Conservation (phyloP, 2,329 filamentous ascomycete genomes). For the Pseudocercospora eumusae region DNA sequence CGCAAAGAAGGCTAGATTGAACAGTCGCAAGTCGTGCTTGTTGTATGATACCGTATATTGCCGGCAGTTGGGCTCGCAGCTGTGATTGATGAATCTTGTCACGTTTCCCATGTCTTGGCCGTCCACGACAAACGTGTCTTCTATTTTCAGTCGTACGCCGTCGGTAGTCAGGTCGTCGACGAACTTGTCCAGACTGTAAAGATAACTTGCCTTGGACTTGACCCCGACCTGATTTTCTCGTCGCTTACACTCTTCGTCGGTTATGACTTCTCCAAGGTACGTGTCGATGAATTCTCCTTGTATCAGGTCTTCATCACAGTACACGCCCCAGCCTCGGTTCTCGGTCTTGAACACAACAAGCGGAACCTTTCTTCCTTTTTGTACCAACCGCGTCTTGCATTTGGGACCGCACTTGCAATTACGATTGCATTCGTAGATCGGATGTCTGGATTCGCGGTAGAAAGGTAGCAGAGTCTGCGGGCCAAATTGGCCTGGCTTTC, state of each 20-base stretch:
- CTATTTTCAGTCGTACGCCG: conserved; percentile 49
- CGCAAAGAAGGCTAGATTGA: conserved; percentile 77
- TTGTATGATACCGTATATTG: conserved; percentile 80
- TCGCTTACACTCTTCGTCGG: conserved; percentile 59
- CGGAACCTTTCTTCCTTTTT: conserved; percentile 68
- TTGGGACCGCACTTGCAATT: conserved; percentile 64
- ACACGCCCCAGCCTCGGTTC: conserved; percentile 77
- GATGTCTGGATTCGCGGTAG: conserved; percentile 46
- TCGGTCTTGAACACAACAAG: conserved; percentile 75
- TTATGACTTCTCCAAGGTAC: conserved; percentile 66
- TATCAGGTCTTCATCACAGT: conserved; percentile 63
- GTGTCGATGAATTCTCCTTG: conserved; percentile 77
- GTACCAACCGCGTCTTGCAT: conserved; percentile 76
- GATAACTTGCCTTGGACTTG: conserved; percentile 71
- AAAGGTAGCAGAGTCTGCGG: conserved; percentile 40
- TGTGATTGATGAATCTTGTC: conserved; percentile 81
- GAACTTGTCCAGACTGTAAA: conserved; percentile 83
- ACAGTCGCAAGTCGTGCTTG: conserved; percentile 70
- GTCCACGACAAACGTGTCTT: conserved; percentile 52
- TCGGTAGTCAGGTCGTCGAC: conserved; percentile 26
- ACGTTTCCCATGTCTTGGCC: conserved; percentile 78
- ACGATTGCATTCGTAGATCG: conserved; percentile 79
- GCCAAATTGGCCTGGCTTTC: conserved; percentile 25
- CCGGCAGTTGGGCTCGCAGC: conserved; percentile 74
- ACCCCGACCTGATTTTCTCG: conserved; percentile 54